Percentiles rank a stretch among this genome's conserved stretches.
phyloP scores from a whole-genome alignment of 2,329 filamentous ascomycete genomes.

The Orbilia brochopaga region DNA sequence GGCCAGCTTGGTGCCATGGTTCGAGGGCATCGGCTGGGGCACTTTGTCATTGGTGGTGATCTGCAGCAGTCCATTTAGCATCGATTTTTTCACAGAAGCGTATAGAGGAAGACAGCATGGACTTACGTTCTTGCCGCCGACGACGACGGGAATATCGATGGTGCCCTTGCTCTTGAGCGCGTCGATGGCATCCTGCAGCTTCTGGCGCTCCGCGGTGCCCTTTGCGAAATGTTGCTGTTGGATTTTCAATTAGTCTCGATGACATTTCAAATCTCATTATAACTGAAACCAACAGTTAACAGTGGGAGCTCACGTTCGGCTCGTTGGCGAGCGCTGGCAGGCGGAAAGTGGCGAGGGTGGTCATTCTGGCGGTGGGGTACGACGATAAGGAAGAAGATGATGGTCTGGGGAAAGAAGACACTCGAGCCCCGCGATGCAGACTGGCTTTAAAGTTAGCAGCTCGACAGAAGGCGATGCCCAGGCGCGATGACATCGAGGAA shows the following conservation, averaged over 20 bases:
- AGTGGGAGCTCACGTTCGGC: constrained; percentile 75
- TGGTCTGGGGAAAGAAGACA: constrained; percentile 11
- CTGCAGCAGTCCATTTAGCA: constrained; percentile 58
- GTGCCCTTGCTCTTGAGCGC: constrained; percentile 71
- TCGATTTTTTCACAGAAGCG: not conserved
- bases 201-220: constrained; percentile 77
- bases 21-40: constrained; percentile 80
- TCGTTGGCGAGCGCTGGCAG: constrained; percentile 87
- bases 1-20: constrained; percentile 77
- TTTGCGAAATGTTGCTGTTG: constrained; percentile 84
- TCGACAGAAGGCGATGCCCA: constrained; percentile 30
- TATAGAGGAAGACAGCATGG: constrained; percentile 9
- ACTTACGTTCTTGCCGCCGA: constrained; percentile 79
- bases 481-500: constrained; percentile 38
- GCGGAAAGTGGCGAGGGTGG: constrained; percentile 82
- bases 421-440: not conserved
- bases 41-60: constrained; percentile 71
- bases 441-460: constrained; percentile 19
- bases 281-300: not conserved
- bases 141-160: constrained; percentile 78
- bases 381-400: constrained; percentile 25
- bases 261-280: too few relatives aligned
- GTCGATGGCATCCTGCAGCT: constrained; percentile 75
- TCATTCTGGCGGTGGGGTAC: constrained; percentile 53
- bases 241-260: constrained; percentile 17